Evolutionary conservation across 1,284 basidiomycete species (phyloP).

Genomic region (Ceratorhiza oryzae-sativae): DNA sequence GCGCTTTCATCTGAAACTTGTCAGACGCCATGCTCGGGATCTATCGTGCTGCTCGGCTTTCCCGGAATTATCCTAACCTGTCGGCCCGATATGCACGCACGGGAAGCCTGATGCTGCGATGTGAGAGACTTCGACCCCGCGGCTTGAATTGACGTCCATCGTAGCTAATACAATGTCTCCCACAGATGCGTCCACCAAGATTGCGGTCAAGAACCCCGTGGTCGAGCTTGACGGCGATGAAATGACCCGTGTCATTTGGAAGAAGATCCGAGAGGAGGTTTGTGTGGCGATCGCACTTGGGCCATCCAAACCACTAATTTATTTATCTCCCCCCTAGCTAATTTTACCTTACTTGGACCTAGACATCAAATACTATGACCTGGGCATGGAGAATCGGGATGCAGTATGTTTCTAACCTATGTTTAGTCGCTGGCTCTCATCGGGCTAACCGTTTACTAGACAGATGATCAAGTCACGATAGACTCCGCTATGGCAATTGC

Average conservation of each 20-base stretch:
- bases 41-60: conserved; percentile 29
- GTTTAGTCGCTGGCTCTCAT: background rate
- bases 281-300: conserved; percentile 45
- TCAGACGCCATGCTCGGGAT: conserved; percentile 14
- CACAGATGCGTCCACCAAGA: conserved; percentile 49
- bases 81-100: conserved; percentile 8
- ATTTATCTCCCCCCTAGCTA: conserved; percentile 61
- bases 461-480: conserved; percentile 91
- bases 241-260: conserved; percentile 98
- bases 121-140: conserved; percentile 18
- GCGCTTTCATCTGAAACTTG: conserved; percentile 6
- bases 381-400: conserved; percentile 92
- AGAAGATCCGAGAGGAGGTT: conserved; percentile 96
- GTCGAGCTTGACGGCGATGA: conserved; percentile 98
- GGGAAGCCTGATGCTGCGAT: conserved; percentile 30
- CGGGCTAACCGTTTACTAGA: conserved; percentile 57
- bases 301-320: conserved; percentile 8
- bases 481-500: conserved; percentile 93
- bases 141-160: background rate
- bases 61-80: conserved; percentile 6
- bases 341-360: conserved; percentile 94
- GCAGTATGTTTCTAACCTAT: conserved; percentile 59
- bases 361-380: conserved; percentile 98
- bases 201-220: conserved; percentile 88
- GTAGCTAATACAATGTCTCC: conserved; percentile 1